These are phyloP conservation scores for Globisporangium nagaii DNA, from an alignment of 352 stramenopile species.

Conservation along the genomic window DNA sequence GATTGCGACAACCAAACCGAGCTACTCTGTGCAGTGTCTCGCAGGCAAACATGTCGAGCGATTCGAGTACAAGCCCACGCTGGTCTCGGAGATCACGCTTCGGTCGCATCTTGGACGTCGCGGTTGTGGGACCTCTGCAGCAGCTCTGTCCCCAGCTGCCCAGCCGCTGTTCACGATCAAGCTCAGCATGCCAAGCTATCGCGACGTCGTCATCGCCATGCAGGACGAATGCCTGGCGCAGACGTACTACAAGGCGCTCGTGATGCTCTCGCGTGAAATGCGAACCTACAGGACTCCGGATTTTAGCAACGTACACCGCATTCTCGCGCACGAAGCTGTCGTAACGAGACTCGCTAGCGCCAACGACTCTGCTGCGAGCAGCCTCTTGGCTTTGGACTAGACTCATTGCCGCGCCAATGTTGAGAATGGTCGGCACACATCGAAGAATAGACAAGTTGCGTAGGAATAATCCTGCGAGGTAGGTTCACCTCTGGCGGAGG, in stretches of 20 bases:
- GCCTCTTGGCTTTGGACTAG: background rate
- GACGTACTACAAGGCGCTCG: constrained; percentile 34
- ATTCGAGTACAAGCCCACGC: constrained; percentile 23
- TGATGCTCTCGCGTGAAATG: constrained; percentile 23
- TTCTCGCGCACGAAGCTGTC: too few relatives aligned
- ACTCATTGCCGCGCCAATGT: background rate
- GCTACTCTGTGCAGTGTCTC: too few relatives aligned
- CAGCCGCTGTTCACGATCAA: constrained; percentile 21
- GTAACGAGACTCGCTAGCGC: background rate
- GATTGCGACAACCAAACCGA: constrained; percentile 35
- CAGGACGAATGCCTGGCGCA: constrained; percentile 32
- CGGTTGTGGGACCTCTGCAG: too few relatives aligned
- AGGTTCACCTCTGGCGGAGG: too few relatives aligned
- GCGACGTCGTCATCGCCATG: constrained; percentile 24
- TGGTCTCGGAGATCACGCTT: constrained; percentile 14
- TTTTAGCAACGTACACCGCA: background rate
- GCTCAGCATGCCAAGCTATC: background rate
- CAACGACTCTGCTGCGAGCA: background rate
- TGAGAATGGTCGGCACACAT: too few relatives aligned
- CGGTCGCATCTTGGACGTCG: background rate
- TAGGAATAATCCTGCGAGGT: background rate
- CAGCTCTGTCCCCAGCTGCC: too few relatives aligned
- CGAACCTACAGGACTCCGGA: background rate
- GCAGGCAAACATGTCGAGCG: constrained; percentile 32
- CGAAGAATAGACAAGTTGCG: background rate